Conservation (phyloP, 2,329 filamentous ascomycete species). For the Berkeleyomyces rouxiae region DNA sequence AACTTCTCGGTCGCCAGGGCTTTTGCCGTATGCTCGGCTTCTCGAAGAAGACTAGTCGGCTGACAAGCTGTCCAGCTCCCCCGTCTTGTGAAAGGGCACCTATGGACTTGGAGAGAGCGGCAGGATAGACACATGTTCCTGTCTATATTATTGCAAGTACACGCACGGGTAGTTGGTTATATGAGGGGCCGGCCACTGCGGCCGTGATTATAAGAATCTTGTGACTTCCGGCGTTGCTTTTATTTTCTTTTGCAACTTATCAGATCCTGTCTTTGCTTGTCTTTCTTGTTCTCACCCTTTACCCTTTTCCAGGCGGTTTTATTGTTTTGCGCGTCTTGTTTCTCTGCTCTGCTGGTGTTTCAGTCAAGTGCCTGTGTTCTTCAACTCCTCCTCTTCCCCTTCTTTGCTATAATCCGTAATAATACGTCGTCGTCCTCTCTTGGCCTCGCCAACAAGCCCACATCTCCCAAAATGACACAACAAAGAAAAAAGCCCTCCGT, state of each 20-base stretch:
- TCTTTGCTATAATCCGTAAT: conserved; percentile 2
- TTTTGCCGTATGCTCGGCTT: conserved; percentile 1
- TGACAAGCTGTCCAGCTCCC: neutral
- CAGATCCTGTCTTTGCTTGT: neutral
- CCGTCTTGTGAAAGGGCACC: neutral
- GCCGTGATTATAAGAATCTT: too few species aligned
- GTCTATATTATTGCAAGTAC: too few species aligned
- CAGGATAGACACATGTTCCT: too few species aligned
- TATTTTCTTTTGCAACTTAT: neutral
- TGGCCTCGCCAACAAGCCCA: neutral
- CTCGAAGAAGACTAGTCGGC: neutral
- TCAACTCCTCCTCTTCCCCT: conserved; percentile 7
- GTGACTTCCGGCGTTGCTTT: neutral
- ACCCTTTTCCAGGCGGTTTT: too few species aligned
- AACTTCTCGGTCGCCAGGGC: neutral
- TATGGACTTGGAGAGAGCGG: neutral
- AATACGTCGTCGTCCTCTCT: neutral
- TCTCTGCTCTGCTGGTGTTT: too few species aligned
- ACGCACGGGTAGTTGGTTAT: too few species aligned
- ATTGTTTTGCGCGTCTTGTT: too few species aligned
- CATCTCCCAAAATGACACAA: conserved; percentile 21
- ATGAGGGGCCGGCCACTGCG: too few species aligned
- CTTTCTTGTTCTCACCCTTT: neutral
- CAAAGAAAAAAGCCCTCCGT: conserved; percentile 54
- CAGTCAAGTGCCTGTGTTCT: too few species aligned